Conservation (phyloP, 805 yeast genomes). For the Kuraishia piskuri region DNA sequence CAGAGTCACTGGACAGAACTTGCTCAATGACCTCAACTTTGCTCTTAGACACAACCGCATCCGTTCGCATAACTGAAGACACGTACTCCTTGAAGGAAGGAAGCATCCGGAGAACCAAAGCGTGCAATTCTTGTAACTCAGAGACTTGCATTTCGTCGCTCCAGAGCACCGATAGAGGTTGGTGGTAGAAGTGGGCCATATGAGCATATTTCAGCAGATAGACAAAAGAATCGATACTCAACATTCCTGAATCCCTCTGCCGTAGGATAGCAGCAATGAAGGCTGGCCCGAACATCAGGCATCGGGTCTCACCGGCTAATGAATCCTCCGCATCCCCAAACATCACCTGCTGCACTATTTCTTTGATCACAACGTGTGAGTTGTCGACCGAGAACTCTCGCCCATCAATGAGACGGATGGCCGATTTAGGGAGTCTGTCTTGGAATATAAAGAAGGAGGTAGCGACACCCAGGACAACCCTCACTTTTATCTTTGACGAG, state of each 20-base stretch:
- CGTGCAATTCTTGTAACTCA: not conserved
- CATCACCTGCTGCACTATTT: constrained; percentile 22
- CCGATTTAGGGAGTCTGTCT: constrained; percentile 21
- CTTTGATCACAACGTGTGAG: constrained; percentile 20
- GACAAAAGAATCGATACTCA: constrained; percentile 21
- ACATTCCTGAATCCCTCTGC: constrained; percentile 9
- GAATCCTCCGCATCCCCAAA: constrained; percentile 12
- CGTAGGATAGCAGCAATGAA: constrained; percentile 17
- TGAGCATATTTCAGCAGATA: constrained; percentile 21
- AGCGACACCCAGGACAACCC: constrained; percentile 22
- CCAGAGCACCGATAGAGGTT: constrained; percentile 25
- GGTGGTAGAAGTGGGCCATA: constrained; percentile 24
- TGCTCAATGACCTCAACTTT: not conserved
- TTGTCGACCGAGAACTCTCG: constrained; percentile 20
- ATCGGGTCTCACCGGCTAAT: not conserved
- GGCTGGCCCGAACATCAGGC: constrained; percentile 22
- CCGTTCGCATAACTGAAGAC: not conserved
- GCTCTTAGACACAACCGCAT: not conserved
- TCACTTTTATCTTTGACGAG: constrained; percentile 6
- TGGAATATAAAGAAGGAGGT: constrained; percentile 25
- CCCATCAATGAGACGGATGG: constrained; percentile 15
- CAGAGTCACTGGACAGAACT: not conserved
- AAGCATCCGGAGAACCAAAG: not conserved
- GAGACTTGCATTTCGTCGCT: not conserved
- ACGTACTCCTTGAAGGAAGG: not conserved